Evolutionary conservation across 179 eudicot species (phyloP).

Genomic region (Pouteria campechiana): DNA sequence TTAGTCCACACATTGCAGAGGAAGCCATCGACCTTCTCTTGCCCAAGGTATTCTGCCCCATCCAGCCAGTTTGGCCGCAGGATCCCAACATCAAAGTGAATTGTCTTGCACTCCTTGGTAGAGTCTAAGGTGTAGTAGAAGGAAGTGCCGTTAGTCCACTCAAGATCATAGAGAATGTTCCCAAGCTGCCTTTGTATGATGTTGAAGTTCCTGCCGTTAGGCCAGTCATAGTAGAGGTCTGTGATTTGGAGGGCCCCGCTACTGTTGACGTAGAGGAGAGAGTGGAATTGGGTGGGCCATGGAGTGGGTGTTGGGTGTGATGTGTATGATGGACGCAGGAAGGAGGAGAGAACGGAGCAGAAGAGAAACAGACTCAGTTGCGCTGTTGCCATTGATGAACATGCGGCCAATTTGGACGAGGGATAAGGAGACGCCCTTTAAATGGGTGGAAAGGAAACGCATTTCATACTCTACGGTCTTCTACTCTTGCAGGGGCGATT

Average conservation of each 20-base stretch:
- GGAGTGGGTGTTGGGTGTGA: conserved; percentile 39
- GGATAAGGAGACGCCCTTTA: too few relatives aligned
- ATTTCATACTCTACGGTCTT: too few relatives aligned
- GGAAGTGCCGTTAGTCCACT: conserved; percentile 68
- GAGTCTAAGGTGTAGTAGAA: conserved; percentile 34
- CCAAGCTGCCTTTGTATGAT: conserved; percentile 61
- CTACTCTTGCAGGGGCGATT: too few relatives aligned
- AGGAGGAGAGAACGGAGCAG: too few relatives aligned
- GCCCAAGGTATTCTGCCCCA: conserved; percentile 60
- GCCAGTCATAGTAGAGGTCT: conserved; percentile 74
- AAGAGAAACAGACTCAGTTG: too few relatives aligned
- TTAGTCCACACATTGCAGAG: conserved; percentile 71
- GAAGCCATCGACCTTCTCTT: conserved; percentile 38
- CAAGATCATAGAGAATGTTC: conserved; percentile 39
- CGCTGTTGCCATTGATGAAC: too few relatives aligned
- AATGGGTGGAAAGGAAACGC: too few relatives aligned
- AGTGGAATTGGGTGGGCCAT: conserved; percentile 80
- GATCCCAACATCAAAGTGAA: conserved; percentile 49
- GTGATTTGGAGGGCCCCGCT: conserved; percentile 26
- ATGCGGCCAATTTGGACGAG: too few relatives aligned
- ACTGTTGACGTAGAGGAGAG: conserved; percentile 34
- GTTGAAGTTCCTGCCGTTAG: conserved; percentile 76
- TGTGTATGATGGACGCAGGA: too few relatives aligned
- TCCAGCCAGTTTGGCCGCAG: conserved; percentile 65
- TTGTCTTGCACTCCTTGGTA: conserved; percentile 20